phyloP scores from a whole-genome alignment of 1,139 yeast species.

The Yamadazyma friedrichii region DNA sequence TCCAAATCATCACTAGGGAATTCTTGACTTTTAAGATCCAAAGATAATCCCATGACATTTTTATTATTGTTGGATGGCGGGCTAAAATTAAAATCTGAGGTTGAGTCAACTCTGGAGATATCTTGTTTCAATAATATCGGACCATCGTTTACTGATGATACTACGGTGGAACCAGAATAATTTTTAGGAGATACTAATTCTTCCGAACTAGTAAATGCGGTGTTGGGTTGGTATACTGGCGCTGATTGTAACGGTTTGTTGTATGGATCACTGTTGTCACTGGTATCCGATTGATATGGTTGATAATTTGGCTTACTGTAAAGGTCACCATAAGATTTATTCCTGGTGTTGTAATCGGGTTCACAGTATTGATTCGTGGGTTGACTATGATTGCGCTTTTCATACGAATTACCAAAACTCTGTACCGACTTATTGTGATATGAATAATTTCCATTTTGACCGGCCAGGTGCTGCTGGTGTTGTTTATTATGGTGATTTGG shows the following conservation, averaged over 20 bases:
- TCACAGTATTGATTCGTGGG: background rate
- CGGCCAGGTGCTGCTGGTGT: background rate
- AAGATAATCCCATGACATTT: conserved; percentile 32
- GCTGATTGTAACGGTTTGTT: background rate
- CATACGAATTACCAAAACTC: conserved; percentile 8
- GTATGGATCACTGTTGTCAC: background rate
- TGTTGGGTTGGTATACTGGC: conserved; percentile 4
- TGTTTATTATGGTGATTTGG: background rate
- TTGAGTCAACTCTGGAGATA: conserved; percentile 7
- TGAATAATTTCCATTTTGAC: conserved; percentile 6
- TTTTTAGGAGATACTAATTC: conserved; percentile 12
- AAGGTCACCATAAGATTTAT: conserved; percentile 10
- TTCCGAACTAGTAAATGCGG: conserved; percentile 3
- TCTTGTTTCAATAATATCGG: conserved; percentile 10
- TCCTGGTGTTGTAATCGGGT: conserved; percentile 4
- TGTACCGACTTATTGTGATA: background rate
- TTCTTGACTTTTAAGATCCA: conserved; percentile 20
- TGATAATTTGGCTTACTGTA: background rate
- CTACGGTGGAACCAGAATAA: conserved; percentile 15
- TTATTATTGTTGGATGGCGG: conserved; percentile 16
- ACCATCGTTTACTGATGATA: conserved; percentile 11
- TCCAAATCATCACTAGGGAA: conserved; percentile 4
- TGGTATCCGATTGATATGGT: background rate
- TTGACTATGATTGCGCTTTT: background rate
- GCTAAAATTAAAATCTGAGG: conserved; percentile 15